Percentiles rank a stretch among this genome's conserved stretches.
Evolutionary conservation across 192 early-diverging fungal genomes (phyloP).

Genomic region (Gonapodya sp.): DNA sequence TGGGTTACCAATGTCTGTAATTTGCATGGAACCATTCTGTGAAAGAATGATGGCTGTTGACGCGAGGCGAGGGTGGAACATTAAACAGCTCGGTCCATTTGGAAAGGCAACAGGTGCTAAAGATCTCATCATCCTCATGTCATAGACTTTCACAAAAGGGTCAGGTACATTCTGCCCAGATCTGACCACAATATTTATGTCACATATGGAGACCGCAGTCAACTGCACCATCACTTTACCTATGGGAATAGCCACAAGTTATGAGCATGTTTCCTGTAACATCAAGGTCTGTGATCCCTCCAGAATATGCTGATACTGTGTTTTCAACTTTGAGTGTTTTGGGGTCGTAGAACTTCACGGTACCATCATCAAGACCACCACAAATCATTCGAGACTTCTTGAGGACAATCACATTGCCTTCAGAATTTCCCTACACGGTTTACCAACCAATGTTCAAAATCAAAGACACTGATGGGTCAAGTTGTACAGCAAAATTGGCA

Average conservation of each 20-base stretch:
- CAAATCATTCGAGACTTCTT: conserved; percentile 49
- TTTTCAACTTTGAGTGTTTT: conserved; percentile 49
- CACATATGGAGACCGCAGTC: conserved; percentile 7
- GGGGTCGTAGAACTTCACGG: conserved; percentile 58
- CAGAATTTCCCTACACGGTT: conserved; percentile 25
- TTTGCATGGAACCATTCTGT: conserved; percentile 57
- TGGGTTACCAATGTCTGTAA: conserved; percentile 48
- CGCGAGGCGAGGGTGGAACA: conserved; percentile 60
- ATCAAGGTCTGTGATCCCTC: conserved; percentile 66
- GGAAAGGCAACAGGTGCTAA: conserved; percentile 64
- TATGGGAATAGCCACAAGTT: conserved; percentile 64
- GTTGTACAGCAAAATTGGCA: conserved; percentile 11
- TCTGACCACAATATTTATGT: conserved; percentile 16
- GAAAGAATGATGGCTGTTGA: conserved; percentile 55
- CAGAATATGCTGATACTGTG: conserved; percentile 63
- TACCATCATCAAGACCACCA: conserved; percentile 54
- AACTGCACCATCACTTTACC: conserved; percentile 26
- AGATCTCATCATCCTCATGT: conserved; percentile 60
- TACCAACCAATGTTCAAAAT: neutral
- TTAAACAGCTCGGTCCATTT: conserved; percentile 51
- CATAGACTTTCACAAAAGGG: conserved; percentile 72
- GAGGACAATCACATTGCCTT: conserved; percentile 51
- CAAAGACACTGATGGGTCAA: neutral
- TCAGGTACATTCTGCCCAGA: conserved; percentile 57
- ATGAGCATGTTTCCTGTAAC: conserved; percentile 60